Conservation (phyloP, 495 filamentous ascomycete genomes). For the Aspergillus bertholletiae region DNA sequence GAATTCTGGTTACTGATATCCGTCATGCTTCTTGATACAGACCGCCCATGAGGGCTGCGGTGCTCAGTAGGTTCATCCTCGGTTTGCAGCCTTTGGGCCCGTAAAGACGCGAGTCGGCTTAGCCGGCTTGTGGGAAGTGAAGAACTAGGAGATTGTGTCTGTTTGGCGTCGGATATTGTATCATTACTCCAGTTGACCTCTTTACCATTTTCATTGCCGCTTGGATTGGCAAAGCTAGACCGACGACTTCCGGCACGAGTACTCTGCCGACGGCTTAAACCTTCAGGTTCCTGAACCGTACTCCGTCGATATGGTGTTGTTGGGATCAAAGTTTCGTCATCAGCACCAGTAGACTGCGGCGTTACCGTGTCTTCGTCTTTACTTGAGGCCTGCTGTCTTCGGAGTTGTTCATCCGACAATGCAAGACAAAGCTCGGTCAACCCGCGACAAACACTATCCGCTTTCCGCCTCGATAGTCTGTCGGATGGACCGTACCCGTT, state of each 20-base stretch:
- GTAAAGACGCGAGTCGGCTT: constrained; percentile 37
- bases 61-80: constrained; percentile 32
- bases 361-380: constrained; percentile 20
- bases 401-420: constrained; percentile 53
- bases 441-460: constrained; percentile 87
- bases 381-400: constrained; percentile 25
- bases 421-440: constrained; percentile 90
- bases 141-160: constrained; percentile 25
- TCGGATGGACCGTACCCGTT: constrained; percentile 58
- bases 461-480: constrained; percentile 80
- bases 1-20: constrained; percentile 31
- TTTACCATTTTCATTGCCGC: constrained; percentile 11
- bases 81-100: constrained; percentile 27
- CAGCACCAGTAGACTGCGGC: constrained; percentile 25
- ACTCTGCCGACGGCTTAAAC: constrained; percentile 33
- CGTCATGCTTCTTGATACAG: constrained; percentile 38
- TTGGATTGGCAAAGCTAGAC: constrained; percentile 53
- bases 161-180: constrained; percentile 20
- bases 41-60: constrained; percentile 23
- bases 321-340: constrained; percentile 30
- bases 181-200: constrained; percentile 4
- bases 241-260: constrained; percentile 66
- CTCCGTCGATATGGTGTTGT: constrained; percentile 32
- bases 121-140: constrained; percentile 32
- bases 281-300: constrained; percentile 43